Evolutionary conservation across 2,329 filamentous ascomycete genomes (phyloP).

Genomic region (Sporothrix pallida): DNA sequence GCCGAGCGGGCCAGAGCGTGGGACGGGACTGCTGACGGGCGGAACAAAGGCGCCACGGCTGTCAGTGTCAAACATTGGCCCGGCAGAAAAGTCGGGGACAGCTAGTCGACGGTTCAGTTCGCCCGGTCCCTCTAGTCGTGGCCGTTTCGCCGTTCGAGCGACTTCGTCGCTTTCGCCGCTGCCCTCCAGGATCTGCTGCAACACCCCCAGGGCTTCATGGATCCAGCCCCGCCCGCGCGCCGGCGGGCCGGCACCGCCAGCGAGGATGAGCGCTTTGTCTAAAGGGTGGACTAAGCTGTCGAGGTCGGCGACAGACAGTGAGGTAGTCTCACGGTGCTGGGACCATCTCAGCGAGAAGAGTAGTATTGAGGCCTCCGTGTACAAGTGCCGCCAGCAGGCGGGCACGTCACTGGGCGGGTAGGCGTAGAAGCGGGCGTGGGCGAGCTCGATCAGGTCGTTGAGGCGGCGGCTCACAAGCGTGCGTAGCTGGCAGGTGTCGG

Average conservation of each 20-base stretch:
- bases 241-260: slow-evolving; percentile 63
- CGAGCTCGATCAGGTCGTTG: slow-evolving; percentile 63
- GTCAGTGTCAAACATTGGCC: slow-evolving; percentile 25
- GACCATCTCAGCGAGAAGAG: slow-evolving; percentile 53
- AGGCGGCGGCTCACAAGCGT: slow-evolving; percentile 48
- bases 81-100: slow-evolving; percentile 8
- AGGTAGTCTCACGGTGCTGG: no score
- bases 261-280: slow-evolving; percentile 77
- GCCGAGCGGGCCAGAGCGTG: slow-evolving; percentile 52
- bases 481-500: no score
- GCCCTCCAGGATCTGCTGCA: slow-evolving; percentile 45
- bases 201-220: slow-evolving; percentile 55
- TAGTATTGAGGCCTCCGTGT: slow-evolving; percentile 72
- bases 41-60: slow-evolving; percentile 47
- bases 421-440: slow-evolving; percentile 71
- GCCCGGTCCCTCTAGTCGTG: not conserved
- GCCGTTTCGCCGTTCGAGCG: not conserved
- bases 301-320: slow-evolving; percentile 44
- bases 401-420: slow-evolving; percentile 72
- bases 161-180: not conserved
- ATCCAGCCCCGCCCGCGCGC: slow-evolving; percentile 58
- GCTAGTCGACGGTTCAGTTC: not conserved
- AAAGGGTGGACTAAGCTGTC: slow-evolving; percentile 67
- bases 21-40: slow-evolving; percentile 51
- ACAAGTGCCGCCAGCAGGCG: slow-evolving; percentile 70